Evolutionary conservation across 1,284 basidiomycete genomes (phyloP), one percentile per base, ranked within the genome.

Genomic region (Moesziomyces sp.): DNA sequence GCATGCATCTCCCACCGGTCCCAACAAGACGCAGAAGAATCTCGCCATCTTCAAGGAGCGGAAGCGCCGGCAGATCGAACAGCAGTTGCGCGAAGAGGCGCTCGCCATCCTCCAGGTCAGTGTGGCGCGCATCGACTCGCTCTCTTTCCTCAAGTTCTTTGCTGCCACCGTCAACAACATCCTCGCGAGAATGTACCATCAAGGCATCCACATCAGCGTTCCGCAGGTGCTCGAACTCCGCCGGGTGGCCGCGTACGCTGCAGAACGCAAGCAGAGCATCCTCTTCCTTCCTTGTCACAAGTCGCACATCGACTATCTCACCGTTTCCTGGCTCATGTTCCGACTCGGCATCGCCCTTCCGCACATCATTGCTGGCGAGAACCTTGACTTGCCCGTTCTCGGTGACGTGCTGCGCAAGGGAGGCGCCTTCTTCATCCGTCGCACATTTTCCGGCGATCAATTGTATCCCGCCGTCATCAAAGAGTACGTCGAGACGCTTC

Each of bases 281-380:
- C 71, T 85, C 54, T 84, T 85, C 30, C 65, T 85, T 6, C 85
- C 85, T 0, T 85, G 83, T 61, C 85, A 85, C 72, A 85, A 85
- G 55, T 80, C 77, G 3, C 84, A 85, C 58, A 85, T 85, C 50
- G 83, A 83, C 62, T 81, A 82, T 43, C 73, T 78, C 23, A 72
- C 71, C 40, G 56, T 83, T 21, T 79, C 77, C 0, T 83, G 74
- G 76, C 77, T 83, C 48, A 64, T 83, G 61, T 85, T 80, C 74
- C 79, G 85, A 1, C 77, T 84, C 21, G 84, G 85, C 0, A 74
- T 85, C 18, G 77, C 82, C 1, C 49, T 85, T 10, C 85, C 85
- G 10, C 83, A 85, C 63, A 85, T 85, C 43, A 75, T 85, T 28
- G 84, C 85, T 0, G 85, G 85, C 38, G 82, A 84, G 59, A 85